These are phyloP conservation scores for Gynandropsis gynandra DNA, from an alignment of 345 rosid genomes.

Conservation along the genomic window DNA sequence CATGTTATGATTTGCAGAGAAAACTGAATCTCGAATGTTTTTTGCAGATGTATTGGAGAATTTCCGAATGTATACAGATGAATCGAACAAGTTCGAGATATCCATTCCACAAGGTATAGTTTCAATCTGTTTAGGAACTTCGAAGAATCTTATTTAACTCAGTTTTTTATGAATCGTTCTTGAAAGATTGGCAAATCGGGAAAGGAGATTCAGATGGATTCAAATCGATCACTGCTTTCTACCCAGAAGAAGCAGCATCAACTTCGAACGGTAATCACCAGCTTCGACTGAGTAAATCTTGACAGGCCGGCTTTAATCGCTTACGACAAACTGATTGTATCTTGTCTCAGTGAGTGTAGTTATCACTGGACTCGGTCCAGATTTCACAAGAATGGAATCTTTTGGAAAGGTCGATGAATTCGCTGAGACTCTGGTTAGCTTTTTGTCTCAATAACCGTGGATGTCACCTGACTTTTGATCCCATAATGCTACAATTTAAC, in stretches of 20 bases:
- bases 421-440: slow-evolving; percentile 69
- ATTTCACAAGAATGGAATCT: slow-evolving; percentile 83
- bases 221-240: slow-evolving; percentile 84
- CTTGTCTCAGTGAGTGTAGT: slow-evolving; percentile 26
- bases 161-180: background rate
- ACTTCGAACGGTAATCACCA: slow-evolving; percentile 47
- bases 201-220: slow-evolving; percentile 64
- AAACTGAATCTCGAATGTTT: slow-evolving; percentile 13
- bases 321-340: background rate
- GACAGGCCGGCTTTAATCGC: background rate
- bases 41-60: slow-evolving; percentile 33
- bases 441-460: background rate
- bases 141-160: background rate
- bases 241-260: slow-evolving; percentile 49
- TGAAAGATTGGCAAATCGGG: slow-evolving; percentile 73
- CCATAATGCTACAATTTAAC: background rate
- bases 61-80: slow-evolving; percentile 56
- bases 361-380: slow-evolving; percentile 80
- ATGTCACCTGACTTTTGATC: background rate
- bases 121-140: slow-evolving; percentile 14
- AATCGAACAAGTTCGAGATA: slow-evolving; percentile 70
- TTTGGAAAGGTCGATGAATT: slow-evolving; percentile 93
- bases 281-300: background rate
- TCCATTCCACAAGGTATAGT: slow-evolving; percentile 65
- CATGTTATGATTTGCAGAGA: slow-evolving; percentile 12